Conservation (phyloP, 2,329 filamentous ascomycete genomes). For the Rosellinia necatrix region DNA sequence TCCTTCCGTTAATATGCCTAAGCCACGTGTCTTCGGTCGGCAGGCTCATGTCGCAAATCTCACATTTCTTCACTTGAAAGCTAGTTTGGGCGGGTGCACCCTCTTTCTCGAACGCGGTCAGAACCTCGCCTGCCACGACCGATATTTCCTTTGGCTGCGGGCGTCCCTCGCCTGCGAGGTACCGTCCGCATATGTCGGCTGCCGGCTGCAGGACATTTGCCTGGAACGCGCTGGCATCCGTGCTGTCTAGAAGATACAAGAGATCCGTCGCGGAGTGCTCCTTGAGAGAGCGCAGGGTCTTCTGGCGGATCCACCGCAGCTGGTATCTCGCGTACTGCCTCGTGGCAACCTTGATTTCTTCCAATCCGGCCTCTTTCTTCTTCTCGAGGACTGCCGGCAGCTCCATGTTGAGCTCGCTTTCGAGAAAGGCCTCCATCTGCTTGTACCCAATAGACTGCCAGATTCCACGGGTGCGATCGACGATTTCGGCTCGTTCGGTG, state of each 20-base stretch:
- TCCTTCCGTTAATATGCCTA: constrained; percentile 51
- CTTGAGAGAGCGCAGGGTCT: constrained; percentile 72
- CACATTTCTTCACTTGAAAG: constrained; percentile 61
- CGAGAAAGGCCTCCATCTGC: constrained; percentile 77
- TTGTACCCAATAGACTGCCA: constrained; percentile 98
- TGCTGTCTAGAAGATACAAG: constrained; percentile 83
- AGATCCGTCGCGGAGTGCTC: constrained; percentile 58
- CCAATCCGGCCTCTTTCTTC: constrained; percentile 64
- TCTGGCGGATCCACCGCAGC: constrained; percentile 82
- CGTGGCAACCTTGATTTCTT: constrained; percentile 80
- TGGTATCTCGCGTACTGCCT: constrained; percentile 87
- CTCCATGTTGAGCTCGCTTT: constrained; percentile 45
- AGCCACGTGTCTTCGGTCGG: constrained; percentile 60
- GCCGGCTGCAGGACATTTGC: constrained; percentile 69
- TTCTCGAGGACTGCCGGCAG: constrained; percentile 52
- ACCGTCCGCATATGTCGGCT: constrained; percentile 61
- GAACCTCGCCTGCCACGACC: constrained; percentile 53
- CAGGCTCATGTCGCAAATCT: constrained; percentile 69
- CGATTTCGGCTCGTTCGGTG: constrained; percentile 49
- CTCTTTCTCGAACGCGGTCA: constrained; percentile 64
- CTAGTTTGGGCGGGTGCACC: constrained; percentile 54
- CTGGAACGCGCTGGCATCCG: constrained; percentile 66
- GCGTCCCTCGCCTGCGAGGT: constrained; percentile 62
- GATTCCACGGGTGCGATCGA: constrained; percentile 82
- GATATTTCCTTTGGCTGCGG: constrained; percentile 57